phyloP scores from a whole-genome alignment of 2,329 filamentous ascomycete species.

The Basipetospora chlamydospora region DNA sequence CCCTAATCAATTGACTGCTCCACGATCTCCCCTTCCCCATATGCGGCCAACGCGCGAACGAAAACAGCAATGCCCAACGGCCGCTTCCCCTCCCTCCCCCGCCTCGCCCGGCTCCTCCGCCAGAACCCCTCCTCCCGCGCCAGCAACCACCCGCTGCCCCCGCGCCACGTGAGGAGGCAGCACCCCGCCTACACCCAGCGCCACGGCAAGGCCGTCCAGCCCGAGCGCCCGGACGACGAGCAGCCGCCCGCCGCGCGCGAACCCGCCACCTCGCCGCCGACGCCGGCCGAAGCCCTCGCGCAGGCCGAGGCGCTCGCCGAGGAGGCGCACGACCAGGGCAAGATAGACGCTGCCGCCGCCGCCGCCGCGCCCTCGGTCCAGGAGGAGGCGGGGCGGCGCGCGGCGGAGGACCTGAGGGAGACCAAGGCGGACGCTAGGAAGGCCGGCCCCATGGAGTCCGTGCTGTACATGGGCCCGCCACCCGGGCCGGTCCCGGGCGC shows the following conservation, averaged over 20 bases:
- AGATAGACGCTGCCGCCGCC: too few species aligned
- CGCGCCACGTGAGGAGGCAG: not conserved
- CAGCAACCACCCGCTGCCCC: not conserved
- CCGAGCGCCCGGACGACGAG: not conserved
- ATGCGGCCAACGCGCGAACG: too few species aligned
- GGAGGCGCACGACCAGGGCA: conserved; percentile 1
- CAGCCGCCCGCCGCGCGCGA: not conserved
- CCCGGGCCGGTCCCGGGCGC: not conserved
- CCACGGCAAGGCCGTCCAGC: conserved; percentile 9
- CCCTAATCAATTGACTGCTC: too few species aligned
- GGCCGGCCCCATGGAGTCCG: conserved; percentile 4
- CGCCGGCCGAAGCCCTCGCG: not conserved
- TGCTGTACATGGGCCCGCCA: conserved; percentile 4
- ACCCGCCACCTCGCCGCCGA: not conserved
- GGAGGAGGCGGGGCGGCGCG: too few species aligned
- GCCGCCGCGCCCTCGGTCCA: too few species aligned
- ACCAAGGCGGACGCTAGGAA: not conserved
- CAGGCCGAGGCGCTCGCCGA: not conserved
- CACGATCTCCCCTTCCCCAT: too few species aligned
- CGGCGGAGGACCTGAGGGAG: too few species aligned
- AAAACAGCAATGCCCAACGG: too few species aligned
- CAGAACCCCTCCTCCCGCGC: not conserved
- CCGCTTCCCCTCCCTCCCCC: conserved; percentile 1
- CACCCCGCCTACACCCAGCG: conserved; percentile 1
- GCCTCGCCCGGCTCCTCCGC: conserved; percentile 1